phyloP scores from a whole-genome alignment of 257 asterid species.

The Catharanthus roseus region DNA sequence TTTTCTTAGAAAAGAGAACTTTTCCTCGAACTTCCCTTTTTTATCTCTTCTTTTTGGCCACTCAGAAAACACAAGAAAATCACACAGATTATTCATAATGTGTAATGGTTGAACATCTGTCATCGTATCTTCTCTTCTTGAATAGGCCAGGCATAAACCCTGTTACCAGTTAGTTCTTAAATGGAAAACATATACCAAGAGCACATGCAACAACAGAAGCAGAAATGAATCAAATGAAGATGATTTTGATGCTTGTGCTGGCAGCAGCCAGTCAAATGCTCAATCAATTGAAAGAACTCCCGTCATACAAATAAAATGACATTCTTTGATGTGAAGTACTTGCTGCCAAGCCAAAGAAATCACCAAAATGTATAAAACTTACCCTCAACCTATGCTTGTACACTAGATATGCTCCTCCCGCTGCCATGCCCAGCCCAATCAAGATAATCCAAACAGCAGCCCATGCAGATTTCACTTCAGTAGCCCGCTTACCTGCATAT shows the following conservation, averaged over 20 bases:
- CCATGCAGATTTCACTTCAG: slow-evolving; percentile 67
- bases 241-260: not conserved
- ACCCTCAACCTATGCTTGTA: slow-evolving; percentile 74
- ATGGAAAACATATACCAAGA: not conserved
- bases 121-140: not conserved
- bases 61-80: not conserved
- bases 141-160: not conserved
- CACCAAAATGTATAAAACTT: slow-evolving; percentile 25
- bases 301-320: not conserved
- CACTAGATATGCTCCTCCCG: slow-evolving; percentile 56
- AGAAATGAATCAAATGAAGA: not conserved
- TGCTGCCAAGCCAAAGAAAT: not conserved
- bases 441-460: slow-evolving; percentile 63
- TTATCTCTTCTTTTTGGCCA: no score
- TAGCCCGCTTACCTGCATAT: slow-evolving; percentile 50
- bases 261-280: not conserved
- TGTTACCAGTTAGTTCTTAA: not conserved
- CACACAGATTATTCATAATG: not conserved
- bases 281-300: slow-evolving; percentile 1
- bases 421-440: slow-evolving; percentile 54
- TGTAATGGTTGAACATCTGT: not conserved
- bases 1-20: not conserved
- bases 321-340: not conserved
- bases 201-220: not conserved
- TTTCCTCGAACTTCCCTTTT: not conserved